Percentiles rank a stretch among this genome's conserved stretches.
These are phyloP conservation scores for Eutypa lata DNA, from an alignment of 2,329 filamentous ascomycete species.

Conservation along the genomic window DNA sequence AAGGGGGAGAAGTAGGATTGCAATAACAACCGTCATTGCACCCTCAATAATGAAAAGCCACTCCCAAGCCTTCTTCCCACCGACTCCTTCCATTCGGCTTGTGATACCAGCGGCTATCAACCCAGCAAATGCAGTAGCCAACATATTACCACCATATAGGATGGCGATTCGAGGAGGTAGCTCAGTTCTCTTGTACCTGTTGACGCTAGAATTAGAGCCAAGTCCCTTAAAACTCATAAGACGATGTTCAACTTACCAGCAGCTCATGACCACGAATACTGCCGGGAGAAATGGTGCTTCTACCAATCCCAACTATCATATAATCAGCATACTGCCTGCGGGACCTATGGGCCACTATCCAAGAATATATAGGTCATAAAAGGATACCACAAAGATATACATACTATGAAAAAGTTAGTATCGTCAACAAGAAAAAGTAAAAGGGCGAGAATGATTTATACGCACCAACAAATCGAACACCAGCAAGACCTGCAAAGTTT, in stretches of 20 bases:
- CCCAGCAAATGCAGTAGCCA: constrained; percentile 33
- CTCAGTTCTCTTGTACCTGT: constrained; percentile 36
- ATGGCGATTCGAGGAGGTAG: constrained; percentile 30
- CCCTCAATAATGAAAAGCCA: constrained; percentile 38
- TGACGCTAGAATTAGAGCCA: background rate
- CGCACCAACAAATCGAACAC: constrained; percentile 13
- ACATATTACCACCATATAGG: constrained; percentile 32
- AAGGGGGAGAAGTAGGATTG: constrained; percentile 17
- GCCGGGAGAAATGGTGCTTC: constrained; percentile 16
- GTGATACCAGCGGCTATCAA: constrained; percentile 34
- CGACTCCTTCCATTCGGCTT: constrained; percentile 26
- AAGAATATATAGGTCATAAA: background rate
- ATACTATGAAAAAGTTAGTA: background rate
- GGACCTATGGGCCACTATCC: background rate
- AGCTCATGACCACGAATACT: constrained; percentile 13
- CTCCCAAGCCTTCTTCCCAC: constrained; percentile 31
- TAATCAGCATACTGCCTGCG: background rate
- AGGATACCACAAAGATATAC: background rate
- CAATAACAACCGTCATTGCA: constrained; percentile 31
- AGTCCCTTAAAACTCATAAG: too few species aligned
- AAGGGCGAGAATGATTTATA: background rate
- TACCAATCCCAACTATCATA: background rate
- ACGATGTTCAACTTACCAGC: constrained; percentile 27
- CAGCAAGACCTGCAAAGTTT: constrained; percentile 14
- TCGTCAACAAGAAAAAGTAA: too few species aligned